A percentile compares a stretch with the other conserved stretches of the same genome.
Evolutionary conservation across 306 rosid genomes (phyloP).

Genomic region (Lablab purpureus): DNA sequence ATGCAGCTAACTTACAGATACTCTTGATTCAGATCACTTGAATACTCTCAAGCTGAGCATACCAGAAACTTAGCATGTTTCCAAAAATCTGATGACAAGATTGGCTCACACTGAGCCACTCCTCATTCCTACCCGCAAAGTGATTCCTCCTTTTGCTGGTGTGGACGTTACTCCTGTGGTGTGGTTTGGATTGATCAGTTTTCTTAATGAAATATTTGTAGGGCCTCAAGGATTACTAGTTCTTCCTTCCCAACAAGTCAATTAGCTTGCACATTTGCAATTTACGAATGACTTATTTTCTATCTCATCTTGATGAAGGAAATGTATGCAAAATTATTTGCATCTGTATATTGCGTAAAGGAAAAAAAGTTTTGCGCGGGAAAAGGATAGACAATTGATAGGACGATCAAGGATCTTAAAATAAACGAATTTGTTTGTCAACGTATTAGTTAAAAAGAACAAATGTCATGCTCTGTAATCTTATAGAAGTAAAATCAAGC

Average conservation of each 20-base stretch:
- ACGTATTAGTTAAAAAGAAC: no score
- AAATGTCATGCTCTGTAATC: no score
- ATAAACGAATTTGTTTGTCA: background rate
- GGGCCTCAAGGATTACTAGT: conserved; percentile 96
- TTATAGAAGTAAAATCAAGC: background rate
- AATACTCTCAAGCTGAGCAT: conserved; percentile 35
- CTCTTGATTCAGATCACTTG: conserved; percentile 43
- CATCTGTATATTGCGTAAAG: background rate
- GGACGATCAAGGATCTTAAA: background rate
- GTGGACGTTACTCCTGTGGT: conserved; percentile 95
- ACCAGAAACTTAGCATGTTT: conserved; percentile 47
- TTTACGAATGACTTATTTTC: no score
- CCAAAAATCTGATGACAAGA: conserved; percentile 46
- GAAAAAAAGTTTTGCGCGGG: no score
- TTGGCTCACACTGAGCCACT: conserved; percentile 91
- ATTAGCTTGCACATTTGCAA: no score
- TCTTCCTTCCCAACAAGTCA: conserved; percentile 74
- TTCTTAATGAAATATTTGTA: conserved; percentile 88
- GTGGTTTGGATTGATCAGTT: conserved; percentile 91
- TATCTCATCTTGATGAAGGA: no score
- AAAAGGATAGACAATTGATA: background rate
- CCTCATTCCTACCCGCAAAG: conserved; percentile 73
- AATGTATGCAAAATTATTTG: no score
- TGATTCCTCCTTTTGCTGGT: conserved; percentile 92
- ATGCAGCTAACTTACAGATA: conserved; percentile 39